These are phyloP conservation scores for Aspergillus tanneri DNA, from an alignment of 2,329 filamentous ascomycete species.

Conservation along the genomic window DNA sequence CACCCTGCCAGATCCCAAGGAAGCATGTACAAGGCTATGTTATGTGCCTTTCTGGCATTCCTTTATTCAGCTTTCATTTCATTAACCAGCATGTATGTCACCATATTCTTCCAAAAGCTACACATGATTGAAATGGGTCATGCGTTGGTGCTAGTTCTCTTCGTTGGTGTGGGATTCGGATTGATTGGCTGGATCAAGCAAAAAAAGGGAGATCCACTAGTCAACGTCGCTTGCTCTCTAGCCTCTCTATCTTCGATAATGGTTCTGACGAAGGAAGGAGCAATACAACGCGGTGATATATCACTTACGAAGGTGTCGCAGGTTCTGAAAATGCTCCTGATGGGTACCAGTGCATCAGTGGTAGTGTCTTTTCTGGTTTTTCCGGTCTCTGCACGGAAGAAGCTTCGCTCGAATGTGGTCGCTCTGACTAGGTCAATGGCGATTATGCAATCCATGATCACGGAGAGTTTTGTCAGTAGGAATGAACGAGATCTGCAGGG, in stretches of 20 bases:
- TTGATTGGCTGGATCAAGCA: conserved; percentile 88
- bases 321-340: conserved; percentile 77
- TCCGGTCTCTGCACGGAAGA: conserved; percentile 71
- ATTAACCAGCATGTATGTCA: conserved; percentile 83
- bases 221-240: conserved; percentile 81
- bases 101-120: conserved; percentile 71
- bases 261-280: conserved; percentile 85
- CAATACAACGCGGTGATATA: conserved; percentile 78
- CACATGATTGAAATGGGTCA: conserved; percentile 71
- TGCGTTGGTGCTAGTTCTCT: conserved; percentile 74
- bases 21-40: conserved; percentile 82
- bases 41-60: conserved; percentile 75
- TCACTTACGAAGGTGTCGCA: conserved; percentile 78
- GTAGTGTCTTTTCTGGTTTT: conserved; percentile 74
- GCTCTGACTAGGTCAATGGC: conserved; percentile 72
- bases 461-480: conserved; percentile 78
- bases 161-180: conserved; percentile 81
- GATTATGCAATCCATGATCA: conserved; percentile 78
- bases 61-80: conserved; percentile 74
- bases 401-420: conserved; percentile 71
- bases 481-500: conserved; percentile 74
- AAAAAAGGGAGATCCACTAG: conserved; percentile 71
- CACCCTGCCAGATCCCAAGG: conserved; percentile 86
- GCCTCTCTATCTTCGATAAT: conserved; percentile 87
- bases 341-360: conserved; percentile 73